Percentiles rank a stretch among this genome's conserved stretches.
These are phyloP conservation scores for Phyllostachys edulis DNA, from an alignment of 176 grass and related monocot genomes.

Conservation along the genomic window DNA sequence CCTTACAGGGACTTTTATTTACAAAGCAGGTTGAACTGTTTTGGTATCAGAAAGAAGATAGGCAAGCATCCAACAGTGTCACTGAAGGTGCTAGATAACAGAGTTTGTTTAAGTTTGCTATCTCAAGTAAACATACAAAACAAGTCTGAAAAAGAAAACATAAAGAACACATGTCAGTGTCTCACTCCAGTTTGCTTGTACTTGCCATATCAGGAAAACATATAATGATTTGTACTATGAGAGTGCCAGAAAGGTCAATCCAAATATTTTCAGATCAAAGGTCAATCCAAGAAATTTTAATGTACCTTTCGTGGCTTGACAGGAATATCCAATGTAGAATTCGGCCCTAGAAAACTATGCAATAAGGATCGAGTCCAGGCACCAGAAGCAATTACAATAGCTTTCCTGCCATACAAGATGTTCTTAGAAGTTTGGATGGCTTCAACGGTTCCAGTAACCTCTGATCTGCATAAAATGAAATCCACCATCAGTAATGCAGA, in stretches of 20 bases:
- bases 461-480: slow-evolving; percentile 58
- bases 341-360: slow-evolving; percentile 54
- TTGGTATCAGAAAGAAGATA: not conserved
- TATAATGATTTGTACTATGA: not conserved
- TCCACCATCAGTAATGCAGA: slow-evolving; percentile 3
- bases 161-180: not conserved
- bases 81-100: slow-evolving; percentile 15
- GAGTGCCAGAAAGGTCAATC: not conserved
- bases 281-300: slow-evolving; percentile 28
- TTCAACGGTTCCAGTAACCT: slow-evolving; percentile 70
- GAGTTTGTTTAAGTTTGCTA: not conserved
- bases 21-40: not conserved
- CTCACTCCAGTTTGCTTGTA: not conserved
- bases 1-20: not conserved
- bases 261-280: slow-evolving; percentile 12
- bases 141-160: not conserved
- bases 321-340: slow-evolving; percentile 64
- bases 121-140: not conserved
- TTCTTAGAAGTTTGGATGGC: slow-evolving; percentile 78
- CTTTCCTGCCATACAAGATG: slow-evolving; percentile 76
- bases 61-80: not conserved
- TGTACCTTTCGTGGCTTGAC: slow-evolving; percentile 83
- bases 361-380: slow-evolving; percentile 81
- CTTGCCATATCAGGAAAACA: not conserved
- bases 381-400: slow-evolving; percentile 76